Conservation (phyloP, 208 protist genomes). For the Crithidia expoeki region DNA sequence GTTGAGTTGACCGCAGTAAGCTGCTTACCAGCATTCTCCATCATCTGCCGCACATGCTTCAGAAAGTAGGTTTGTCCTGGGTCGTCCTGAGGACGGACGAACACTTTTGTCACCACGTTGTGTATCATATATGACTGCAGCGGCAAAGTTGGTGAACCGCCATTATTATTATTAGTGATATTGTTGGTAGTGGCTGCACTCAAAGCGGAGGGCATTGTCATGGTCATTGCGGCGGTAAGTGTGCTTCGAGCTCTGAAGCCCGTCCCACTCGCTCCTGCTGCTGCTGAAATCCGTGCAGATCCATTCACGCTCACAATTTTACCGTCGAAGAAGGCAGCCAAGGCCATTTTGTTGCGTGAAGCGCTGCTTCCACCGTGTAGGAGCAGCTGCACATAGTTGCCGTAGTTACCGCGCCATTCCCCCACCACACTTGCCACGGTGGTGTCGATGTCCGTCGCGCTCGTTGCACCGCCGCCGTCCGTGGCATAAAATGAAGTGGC, state of each 20-base stretch:
- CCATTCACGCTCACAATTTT: background rate
- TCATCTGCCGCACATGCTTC: constrained; percentile 35
- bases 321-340: constrained; percentile 5
- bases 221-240: constrained; percentile 1
- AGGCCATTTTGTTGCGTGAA: background rate
- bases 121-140: constrained; percentile 15
- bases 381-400: constrained; percentile 30
- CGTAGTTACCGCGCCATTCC: constrained; percentile 30
- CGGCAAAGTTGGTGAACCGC: background rate
- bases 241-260: constrained; percentile 2
- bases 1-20: constrained; percentile 42
- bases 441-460: constrained; percentile 9
- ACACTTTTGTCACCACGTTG: constrained; percentile 80
- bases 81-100: constrained; percentile 54
- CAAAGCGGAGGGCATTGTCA: constrained; percentile 7
- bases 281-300: background rate
- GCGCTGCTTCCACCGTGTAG: constrained; percentile 14
- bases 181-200: background rate
- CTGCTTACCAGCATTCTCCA: constrained; percentile 43
- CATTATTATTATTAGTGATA: background rate
- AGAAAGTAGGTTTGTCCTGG: constrained; percentile 48
- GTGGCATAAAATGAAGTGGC: background rate
- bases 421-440: constrained; percentile 24
- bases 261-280: background rate
- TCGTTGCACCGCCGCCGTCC: background rate